Evolutionary conservation across 805 yeast species (phyloP).

Genomic region (Cyberlindnera japonica): DNA sequence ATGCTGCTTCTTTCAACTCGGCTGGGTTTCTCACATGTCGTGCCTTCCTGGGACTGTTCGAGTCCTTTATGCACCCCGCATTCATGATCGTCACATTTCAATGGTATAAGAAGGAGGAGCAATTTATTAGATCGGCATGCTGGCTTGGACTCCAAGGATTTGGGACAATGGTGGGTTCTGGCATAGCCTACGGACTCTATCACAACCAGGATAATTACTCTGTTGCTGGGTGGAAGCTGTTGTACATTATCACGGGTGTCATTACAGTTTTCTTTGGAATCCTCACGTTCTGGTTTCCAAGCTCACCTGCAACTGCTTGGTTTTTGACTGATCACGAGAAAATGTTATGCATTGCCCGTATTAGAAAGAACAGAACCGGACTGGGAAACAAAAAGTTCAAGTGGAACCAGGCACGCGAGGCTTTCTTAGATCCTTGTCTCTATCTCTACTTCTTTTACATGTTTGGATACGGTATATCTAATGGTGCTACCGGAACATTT

Average conservation of each 20-base stretch:
- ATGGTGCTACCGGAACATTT: constrained; percentile 41
- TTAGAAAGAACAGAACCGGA: constrained; percentile 52
- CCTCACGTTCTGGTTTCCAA: constrained; percentile 48
- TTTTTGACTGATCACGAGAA: constrained; percentile 43
- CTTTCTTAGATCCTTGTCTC: constrained; percentile 45
- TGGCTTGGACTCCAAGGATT: constrained; percentile 45
- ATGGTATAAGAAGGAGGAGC: constrained; percentile 50
- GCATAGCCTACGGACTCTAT: constrained; percentile 52
- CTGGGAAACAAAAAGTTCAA: constrained; percentile 53
- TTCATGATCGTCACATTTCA: constrained; percentile 52
- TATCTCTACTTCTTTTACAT: constrained; percentile 43
- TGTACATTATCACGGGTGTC: constrained; percentile 57
- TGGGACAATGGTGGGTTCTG: constrained; percentile 45
- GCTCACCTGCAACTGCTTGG: constrained; percentile 48
- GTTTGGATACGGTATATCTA: constrained; percentile 41
- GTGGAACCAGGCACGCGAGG: constrained; percentile 49
- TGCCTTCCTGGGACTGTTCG: constrained; percentile 47
- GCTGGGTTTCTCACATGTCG: constrained; percentile 42
- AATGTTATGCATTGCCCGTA: constrained; percentile 44
- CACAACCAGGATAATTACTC: constrained; percentile 34
- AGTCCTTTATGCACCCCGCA: constrained; percentile 52
- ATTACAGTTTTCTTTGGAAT: constrained; percentile 54
- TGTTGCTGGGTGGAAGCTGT: constrained; percentile 54
- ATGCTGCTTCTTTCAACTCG: constrained; percentile 36
- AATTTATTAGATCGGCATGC: constrained; percentile 37